A percentile compares a stretch with the other conserved stretches of the same genome.
phyloP scores from a whole-genome alignment of 1,139 yeast species.

The Yamadazyma dendronema region DNA sequence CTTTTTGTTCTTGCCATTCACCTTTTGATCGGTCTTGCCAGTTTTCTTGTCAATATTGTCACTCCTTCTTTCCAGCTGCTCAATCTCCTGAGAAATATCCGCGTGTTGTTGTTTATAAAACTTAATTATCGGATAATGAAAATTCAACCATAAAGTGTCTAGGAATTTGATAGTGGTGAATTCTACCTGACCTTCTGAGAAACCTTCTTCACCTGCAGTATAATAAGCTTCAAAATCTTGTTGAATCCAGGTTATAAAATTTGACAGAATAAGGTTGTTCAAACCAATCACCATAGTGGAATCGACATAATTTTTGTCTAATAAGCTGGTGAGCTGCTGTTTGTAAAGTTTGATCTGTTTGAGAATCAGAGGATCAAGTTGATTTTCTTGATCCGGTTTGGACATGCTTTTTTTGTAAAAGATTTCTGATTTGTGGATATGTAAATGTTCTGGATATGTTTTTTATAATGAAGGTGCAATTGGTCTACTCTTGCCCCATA shows the following conservation, averaged over 20 bases:
- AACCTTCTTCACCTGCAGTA: constrained; percentile 13
- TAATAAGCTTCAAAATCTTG: constrained; percentile 30
- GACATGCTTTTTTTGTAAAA: no score
- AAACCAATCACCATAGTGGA: constrained; percentile 47
- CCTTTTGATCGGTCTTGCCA: no score
- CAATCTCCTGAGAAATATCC: constrained; percentile 12
- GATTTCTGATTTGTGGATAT: no score
- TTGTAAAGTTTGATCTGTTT: constrained; percentile 26
- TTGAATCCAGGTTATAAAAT: constrained; percentile 37
- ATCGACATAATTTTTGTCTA: constrained; percentile 35
- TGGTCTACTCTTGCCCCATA: neutral
- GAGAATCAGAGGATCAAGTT: constrained; percentile 3
- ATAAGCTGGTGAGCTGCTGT: constrained; percentile 28
- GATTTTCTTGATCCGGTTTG: neutral
- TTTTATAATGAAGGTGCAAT: no score
- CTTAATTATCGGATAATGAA: constrained; percentile 64
- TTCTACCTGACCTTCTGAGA: constrained; percentile 16
- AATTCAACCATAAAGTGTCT: constrained; percentile 56
- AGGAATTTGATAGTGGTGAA: constrained; percentile 37
- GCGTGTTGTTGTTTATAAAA: constrained; percentile 47
- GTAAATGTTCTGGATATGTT: no score
- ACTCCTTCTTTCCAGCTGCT: no score
- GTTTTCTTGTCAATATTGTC: neutral
- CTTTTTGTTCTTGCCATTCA: no score
- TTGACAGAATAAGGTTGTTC: constrained; percentile 41